Base-by-base conservation (phyloP, 345 rosid genomes). In the Gossypium herbaceum region DNA sequence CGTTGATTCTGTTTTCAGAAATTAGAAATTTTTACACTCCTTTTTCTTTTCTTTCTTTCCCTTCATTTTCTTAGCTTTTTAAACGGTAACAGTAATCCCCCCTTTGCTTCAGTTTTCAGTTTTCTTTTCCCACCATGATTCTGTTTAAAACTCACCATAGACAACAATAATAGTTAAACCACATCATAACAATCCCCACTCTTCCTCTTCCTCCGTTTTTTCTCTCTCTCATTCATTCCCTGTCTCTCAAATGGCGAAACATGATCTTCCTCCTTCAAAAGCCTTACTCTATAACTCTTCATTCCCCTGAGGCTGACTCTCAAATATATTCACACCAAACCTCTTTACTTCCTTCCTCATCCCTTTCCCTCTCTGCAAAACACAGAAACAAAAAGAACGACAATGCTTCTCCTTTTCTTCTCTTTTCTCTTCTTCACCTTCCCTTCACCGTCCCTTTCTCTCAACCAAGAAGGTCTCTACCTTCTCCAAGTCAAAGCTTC, bases 381-480 rank as follows among this genome's bases (percentile, higher is more conserved):
- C 58, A n/a, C 25, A 55, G 4, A 20, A 57, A 9, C 41, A 2
- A 19, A 20, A 11, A 22, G 19, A 22, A 11, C 3, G 1, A 50
- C 50, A 29, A 62, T 77, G 48, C 75, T 82, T 19, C 72, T 75
- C 25, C 71, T 84, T 79, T 64, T 77, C 82, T 7, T 88, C 34
- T 56, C 82, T 16, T 24, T 81, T 22, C 72, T 81, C 67, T 16
- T 68, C 19, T 58, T 78, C 67, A 59, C 73, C 22, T 68, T 75
- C 1, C 58, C 75, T 1, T 19, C 58, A 19, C 73, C 80, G n/a
- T 52, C 69, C 43, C 62, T 78, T 56, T 81, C 89, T 19, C 82
- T 90, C 0, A 92, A 86, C 89, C 92, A 87, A 15, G 94, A 92
- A 79, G 97, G 91, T 9, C 86, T 84, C 13, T 84, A 78, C 79